These are phyloP conservation scores for Ogataea sp. DNA, from an alignment of 805 yeast genomes.

Conservation along the genomic window DNA sequence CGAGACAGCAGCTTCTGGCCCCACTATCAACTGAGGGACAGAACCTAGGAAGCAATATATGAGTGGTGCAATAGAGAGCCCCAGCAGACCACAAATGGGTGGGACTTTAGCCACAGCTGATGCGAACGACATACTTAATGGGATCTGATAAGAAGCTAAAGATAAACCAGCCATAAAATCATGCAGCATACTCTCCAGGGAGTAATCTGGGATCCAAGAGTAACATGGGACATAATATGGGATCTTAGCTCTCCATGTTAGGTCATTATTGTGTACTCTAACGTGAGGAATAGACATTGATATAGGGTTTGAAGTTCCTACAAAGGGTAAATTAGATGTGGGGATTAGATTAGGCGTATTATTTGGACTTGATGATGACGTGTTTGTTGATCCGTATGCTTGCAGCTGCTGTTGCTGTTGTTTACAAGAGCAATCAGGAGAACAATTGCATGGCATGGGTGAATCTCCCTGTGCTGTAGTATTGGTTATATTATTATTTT, in stretches of 20 bases:
- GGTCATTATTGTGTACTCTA: conserved; percentile 1
- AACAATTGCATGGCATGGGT: neutral
- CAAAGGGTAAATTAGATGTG: neutral
- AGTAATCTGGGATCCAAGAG: conserved; percentile 58
- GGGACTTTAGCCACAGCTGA: conserved; percentile 80
- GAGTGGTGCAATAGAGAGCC: conserved; percentile 71
- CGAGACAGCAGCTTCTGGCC: conserved; percentile 87
- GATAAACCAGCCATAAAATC: conserved; percentile 84
- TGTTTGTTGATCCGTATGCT: too few relatives aligned
- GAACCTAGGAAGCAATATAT: conserved; percentile 73
- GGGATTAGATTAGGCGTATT: too few relatives aligned
- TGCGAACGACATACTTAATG: conserved; percentile 75
- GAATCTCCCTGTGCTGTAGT: too few relatives aligned
- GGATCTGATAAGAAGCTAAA: conserved; percentile 85
- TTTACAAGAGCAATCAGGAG: neutral
- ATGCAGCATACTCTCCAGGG: conserved; percentile 29
- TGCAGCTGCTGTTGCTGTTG: neutral
- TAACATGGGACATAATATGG: conserved; percentile 63
- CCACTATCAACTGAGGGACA: conserved; percentile 84
- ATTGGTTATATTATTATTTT: neutral
- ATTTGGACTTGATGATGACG: neutral
- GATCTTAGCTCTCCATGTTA: conserved; percentile 20
- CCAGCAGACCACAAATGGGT: conserved; percentile 70
- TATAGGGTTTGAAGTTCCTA: neutral
- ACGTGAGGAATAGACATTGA: conserved; percentile 1